Base-by-base conservation (phyloP, 2,329 filamentous ascomycete genomes). In the Lachnellula suecica region DNA sequence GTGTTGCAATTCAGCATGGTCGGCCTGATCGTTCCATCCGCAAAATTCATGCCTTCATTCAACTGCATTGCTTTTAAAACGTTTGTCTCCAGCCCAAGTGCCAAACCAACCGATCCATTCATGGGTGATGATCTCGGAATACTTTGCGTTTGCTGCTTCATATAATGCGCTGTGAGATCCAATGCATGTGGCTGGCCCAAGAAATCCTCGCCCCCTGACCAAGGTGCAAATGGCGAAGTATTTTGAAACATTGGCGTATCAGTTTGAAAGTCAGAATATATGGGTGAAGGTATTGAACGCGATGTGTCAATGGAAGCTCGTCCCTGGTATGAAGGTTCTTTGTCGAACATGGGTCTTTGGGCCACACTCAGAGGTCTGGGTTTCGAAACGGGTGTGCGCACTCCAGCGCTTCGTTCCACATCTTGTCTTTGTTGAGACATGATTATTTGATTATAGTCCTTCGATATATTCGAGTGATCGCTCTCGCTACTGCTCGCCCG, bases 401-500 rank as follows among this genome's bases (percentile, higher is more conserved):
- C 25, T 34, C 24, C 43, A 45, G 37, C 37, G 10, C 13, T 23
- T 40, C 20, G 37, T 19, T 11, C 40, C 42, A 54, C 48, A 27
- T 53, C 53, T 51, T 59, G 53, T 24, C 45, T 40, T 40, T 40
- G 52, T 51, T 61, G 59, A 17, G 52, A 40, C 50, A 51, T 54
- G 17, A 60, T 49, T 52, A 58, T 58, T 22, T 60, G 58, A 29
- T 59, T 59, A 54, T 63, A 62, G 41, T 61, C 59, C 34, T 59
- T 59, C 2, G 58, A 60, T 23, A 61, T 23, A 31, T 56, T 54
- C 6, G 62, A 65, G 43, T 64, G 60, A 41, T 65, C 62, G 43
- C 58, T 63, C 31, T 64, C 62, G 42, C 56, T 60, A 31, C 61
- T 63, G 49, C 61, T 65, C 13, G 62, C 63, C 43, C 61, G 53